Percentiles rank a stretch among this genome's conserved stretches.
These are phyloP conservation scores for Lipomyces yamanashiensis DNA, from an alignment of 805 yeast genomes.

Conservation along the genomic window DNA sequence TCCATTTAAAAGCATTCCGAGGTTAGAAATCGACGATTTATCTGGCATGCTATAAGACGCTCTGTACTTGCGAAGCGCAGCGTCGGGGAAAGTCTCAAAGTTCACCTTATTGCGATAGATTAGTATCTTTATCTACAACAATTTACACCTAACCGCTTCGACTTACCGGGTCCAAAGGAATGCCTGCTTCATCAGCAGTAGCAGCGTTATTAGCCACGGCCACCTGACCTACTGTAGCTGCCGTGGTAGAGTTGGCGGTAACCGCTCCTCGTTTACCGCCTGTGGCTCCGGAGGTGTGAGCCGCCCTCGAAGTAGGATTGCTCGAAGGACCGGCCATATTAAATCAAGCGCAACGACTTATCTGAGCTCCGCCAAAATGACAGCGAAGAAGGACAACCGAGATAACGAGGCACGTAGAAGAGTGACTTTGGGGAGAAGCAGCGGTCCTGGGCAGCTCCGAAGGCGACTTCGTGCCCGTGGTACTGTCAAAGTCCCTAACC, in stretches of 20 bases:
- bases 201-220: conserved; percentile 1
- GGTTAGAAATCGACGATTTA: conserved; percentile 65
- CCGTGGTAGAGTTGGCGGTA: neutral
- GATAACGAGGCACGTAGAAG: too few relatives aligned
- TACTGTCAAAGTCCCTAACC: too few relatives aligned
- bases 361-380: too few relatives aligned
- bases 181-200: conserved; percentile 16
- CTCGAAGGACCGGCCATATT: conserved; percentile 11
- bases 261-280: conserved; percentile 17
- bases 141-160: neutral
- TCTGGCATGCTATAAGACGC: conserved; percentile 59
- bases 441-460: too few relatives aligned
- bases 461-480: too few relatives aligned
- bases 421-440: too few relatives aligned
- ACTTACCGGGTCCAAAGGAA: conserved; percentile 23
- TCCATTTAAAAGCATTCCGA: conserved; percentile 72
- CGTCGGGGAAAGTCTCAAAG: conserved; percentile 65
- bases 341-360: too few relatives aligned
- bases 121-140: neutral
- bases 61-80: conserved; percentile 71
- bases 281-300: neutral
- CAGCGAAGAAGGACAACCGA: too few relatives aligned
- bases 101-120: conserved; percentile 52
- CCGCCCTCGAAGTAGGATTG: neutral
- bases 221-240: neutral